A percentile compares a stretch with the other conserved stretches of the same genome.
phyloP scores from a whole-genome alignment of 306 rosid genomes.

The Geum urbanum region DNA sequence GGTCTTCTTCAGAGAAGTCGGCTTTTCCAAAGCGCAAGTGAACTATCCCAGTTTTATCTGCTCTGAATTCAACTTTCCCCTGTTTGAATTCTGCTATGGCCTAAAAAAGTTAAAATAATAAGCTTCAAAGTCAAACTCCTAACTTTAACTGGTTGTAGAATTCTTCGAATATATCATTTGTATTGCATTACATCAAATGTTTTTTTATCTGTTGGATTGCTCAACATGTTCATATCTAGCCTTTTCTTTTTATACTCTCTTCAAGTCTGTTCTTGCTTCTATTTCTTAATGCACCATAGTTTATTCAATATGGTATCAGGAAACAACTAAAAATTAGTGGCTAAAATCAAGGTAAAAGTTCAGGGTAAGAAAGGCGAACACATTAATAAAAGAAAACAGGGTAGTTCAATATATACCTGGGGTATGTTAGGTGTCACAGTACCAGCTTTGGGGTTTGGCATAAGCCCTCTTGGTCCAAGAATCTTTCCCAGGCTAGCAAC shows the following conservation, averaged over 20 bases:
- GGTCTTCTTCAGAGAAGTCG: slow-evolving; percentile 86
- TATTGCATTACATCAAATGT: background rate
- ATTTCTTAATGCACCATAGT: background rate
- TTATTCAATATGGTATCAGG: background rate
- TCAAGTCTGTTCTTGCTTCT: background rate
- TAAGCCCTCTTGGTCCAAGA: slow-evolving; percentile 98
- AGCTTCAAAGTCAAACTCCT: background rate
- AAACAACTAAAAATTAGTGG: background rate
- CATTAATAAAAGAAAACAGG: background rate
- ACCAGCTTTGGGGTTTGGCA: slow-evolving; percentile 99
- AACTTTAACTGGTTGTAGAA: background rate
- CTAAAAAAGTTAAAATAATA: slow-evolving; percentile 34
- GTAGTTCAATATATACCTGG: slow-evolving; percentile 47
- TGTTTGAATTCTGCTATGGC: slow-evolving; percentile 96
- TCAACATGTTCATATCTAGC: background rate
- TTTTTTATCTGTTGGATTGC: background rate
- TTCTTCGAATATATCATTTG: background rate
- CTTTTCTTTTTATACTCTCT: background rate
- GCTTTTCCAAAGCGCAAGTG: slow-evolving; percentile 90
- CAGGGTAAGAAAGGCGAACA: background rate
- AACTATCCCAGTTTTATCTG: slow-evolving; percentile 97
- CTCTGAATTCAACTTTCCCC: slow-evolving; percentile 95
- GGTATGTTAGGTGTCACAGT: slow-evolving; percentile 93
- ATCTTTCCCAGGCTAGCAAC: slow-evolving; percentile 96
- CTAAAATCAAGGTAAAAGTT: background rate